Evolutionary conservation across 1,139 yeast species (phyloP), one percentile per base, ranked within the genome.

Genomic region (Protomyces inundatus): DNA sequence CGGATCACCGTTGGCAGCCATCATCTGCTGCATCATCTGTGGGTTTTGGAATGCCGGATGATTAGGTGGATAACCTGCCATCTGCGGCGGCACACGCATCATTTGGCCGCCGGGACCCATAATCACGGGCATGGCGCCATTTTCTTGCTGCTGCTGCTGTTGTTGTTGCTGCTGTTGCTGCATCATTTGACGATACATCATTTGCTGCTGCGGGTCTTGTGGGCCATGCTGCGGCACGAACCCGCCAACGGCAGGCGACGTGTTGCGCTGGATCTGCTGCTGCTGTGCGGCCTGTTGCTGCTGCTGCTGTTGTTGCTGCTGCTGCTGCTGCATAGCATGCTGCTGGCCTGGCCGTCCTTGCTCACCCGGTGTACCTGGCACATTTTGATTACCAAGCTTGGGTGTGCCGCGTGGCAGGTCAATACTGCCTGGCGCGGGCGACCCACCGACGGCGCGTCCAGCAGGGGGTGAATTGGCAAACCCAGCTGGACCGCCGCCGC

Each of bases 311-410:
- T n/a, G n/a, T n/a, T n/a, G n/a, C n/a, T 42, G 54, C 39, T 66
- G 66, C 14, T 53, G 56, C 14, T 23, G 54, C 9, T 53, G 56
- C 52, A 58, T 40, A 7, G 45, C 37, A 9, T 60, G 67, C 52
- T 10, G 95, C 32, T 42, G 48, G 23, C 48, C 48, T 10, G 48
- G 48, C 1, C 48, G 48, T 14, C 14, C 14, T 16, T 42, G 48
- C 90, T 91, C 97, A 97, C 66, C 63, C 5, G 75, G 75, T 6
- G 76, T 72, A 32, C 70, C 72, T 3, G 76, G 74, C 7, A 69
- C 67, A n/a, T 71, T 70, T 64, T 72, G 74, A 61, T 73, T 73
- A 30, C 70, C 66, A 66, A 71, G 63, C 66, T 73, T 73, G 7
- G 74, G 73, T 5, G 74, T 72, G 14, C 70, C 70, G 2, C 74